phyloP scores from a whole-genome alignment of 768 basidiomycete species.

The Kwoniella pini region DNA sequence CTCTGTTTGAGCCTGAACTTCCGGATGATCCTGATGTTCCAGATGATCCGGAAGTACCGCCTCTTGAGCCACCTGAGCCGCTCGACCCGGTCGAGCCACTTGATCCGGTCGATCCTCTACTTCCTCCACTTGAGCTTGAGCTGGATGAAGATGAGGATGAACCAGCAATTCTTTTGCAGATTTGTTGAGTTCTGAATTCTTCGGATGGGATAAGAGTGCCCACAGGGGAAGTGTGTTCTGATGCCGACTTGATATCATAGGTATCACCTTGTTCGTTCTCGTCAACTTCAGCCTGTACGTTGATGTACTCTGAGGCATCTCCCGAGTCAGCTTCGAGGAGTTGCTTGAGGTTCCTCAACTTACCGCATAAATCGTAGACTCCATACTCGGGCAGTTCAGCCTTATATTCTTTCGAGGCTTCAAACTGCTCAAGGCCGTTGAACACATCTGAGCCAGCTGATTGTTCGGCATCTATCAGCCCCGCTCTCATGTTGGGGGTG shows the following conservation, averaged over 20 bases:
- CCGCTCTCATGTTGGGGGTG: no score
- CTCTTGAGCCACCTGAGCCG: conserved; percentile 1
- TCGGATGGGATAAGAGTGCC: background rate
- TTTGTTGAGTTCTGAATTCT: background rate
- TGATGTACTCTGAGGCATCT: background rate
- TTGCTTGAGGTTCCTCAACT: background rate
- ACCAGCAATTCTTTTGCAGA: conserved; percentile 8
- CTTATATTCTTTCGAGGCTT: no score
- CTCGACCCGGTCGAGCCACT: background rate
- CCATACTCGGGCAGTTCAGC: no score
- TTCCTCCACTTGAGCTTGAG: background rate
- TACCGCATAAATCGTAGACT: background rate
- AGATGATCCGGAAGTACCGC: conserved; percentile 4
- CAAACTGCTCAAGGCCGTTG: no score
- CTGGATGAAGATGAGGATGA: conserved; percentile 4
- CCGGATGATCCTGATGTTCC: background rate
- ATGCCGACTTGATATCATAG: background rate
- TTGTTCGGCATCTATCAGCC: no score
- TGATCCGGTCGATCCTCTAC: background rate
- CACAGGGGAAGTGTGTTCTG: background rate
- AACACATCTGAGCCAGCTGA: no score
- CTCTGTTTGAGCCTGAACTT: background rate
- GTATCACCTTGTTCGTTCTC: background rate
- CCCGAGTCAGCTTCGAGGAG: background rate
- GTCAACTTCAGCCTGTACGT: background rate